Evolutionary conservation across 2,329 filamentous ascomycete species (phyloP).

Genomic region (Phyllosticta citriasiana): DNA sequence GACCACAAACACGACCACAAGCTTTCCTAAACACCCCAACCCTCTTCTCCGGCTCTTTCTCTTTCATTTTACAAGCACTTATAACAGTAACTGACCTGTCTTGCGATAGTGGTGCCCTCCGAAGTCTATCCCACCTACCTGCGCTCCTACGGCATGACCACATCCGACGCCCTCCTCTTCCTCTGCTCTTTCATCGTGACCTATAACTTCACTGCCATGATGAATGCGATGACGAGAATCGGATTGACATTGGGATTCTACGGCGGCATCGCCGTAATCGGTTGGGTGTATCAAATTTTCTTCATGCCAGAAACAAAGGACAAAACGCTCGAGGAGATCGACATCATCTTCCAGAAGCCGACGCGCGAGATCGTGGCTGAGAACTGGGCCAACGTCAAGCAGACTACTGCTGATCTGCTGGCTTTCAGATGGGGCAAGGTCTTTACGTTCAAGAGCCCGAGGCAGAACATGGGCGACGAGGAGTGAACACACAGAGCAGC

Average conservation of each 20-base stretch:
- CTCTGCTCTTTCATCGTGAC: slow-evolving; percentile 63
- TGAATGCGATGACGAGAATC: slow-evolving; percentile 52
- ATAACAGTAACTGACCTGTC: neutral
- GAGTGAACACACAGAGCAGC: no score
- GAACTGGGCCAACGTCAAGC: slow-evolving; percentile 41
- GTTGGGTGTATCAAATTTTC: slow-evolving; percentile 61
- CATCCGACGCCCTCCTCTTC: slow-evolving; percentile 58
- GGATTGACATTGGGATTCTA: slow-evolving; percentile 63
- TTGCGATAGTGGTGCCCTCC: slow-evolving; percentile 35
- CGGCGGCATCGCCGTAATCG: slow-evolving; percentile 60
- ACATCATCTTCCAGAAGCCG: slow-evolving; percentile 54
- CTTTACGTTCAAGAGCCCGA: slow-evolving; percentile 21
- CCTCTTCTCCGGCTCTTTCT: neutral
- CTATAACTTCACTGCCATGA: slow-evolving; percentile 64
- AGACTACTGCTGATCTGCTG: slow-evolving; percentile 36
- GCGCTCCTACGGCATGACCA: slow-evolving; percentile 64
- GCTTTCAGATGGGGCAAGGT: slow-evolving; percentile 39
- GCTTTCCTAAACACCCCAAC: neutral
- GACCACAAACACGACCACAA: no score
- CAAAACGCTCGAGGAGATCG: slow-evolving; percentile 59
- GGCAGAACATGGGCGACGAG: neutral
- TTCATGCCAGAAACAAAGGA: slow-evolving; percentile 72
- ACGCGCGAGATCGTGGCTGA: slow-evolving; percentile 52
- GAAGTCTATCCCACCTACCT: slow-evolving; percentile 67
- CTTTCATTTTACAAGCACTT: neutral